Percentiles rank a stretch among this genome's conserved stretches.
These are phyloP conservation scores for Citrus hindsii DNA, from an alignment of 345 rosid species.

Conservation along the genomic window DNA sequence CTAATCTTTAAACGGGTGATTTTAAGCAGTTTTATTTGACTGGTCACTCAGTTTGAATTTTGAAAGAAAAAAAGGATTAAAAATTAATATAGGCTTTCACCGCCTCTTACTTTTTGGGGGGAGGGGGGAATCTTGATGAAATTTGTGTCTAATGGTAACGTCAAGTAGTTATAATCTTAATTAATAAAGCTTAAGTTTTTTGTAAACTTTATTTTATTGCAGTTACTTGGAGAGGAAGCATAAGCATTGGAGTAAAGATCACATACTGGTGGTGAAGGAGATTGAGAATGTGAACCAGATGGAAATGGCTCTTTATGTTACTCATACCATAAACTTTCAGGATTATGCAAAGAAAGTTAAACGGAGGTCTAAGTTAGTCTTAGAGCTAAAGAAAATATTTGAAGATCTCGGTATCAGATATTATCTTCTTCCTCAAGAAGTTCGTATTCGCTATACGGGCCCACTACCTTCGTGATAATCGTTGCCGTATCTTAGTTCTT, in stretches of 20 bases:
- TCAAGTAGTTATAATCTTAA: too few relatives aligned
- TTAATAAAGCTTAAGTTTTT: not conserved
- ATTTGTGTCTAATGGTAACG: too few relatives aligned
- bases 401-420: constrained; percentile 60
- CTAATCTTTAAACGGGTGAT: rapidly evolving
- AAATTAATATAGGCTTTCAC: too few relatives aligned
- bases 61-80: rapidly evolving
- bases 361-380: constrained; percentile 55
- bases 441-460: constrained; percentile 32
- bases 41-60: too few relatives aligned
- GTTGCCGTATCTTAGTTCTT: too few relatives aligned
- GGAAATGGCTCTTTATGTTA: constrained; percentile 53
- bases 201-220: constrained; percentile 4
- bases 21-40: too few relatives aligned
- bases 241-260: constrained; percentile 53
- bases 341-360: constrained; percentile 46
- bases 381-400: constrained; percentile 55
- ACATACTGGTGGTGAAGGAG: constrained; percentile 53
- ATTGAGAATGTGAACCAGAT: constrained; percentile 73
- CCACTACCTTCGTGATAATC: not conserved
- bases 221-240: constrained; percentile 72
- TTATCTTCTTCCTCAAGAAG: constrained; percentile 64
- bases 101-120: too few relatives aligned
- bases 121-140: too few relatives aligned
- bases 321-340: constrained; percentile 75